Base-by-base conservation (phyloP, 1,284 basidiomycete species). In the Ceratobasidium theobromae region DNA sequence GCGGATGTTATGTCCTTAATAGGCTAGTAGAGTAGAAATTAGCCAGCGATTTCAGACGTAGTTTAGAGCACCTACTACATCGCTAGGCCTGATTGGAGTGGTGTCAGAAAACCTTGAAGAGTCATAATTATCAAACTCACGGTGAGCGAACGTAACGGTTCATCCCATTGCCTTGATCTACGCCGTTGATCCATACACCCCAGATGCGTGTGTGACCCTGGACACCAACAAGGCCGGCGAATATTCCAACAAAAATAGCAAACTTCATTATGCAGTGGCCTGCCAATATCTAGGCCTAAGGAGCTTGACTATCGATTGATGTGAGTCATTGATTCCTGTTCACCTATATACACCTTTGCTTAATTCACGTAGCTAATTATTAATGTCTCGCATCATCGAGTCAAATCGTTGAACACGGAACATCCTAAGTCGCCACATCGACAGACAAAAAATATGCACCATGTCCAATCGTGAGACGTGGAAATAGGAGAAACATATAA, bases 161-260 rank as follows among this genome's bases (percentile, higher is more conserved):
- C 14, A 9, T 6, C 6, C 53, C 53, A 23, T 55, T 21, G 33
- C 53, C 53, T 23, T 55, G 53, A 21, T 55, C 53, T 11, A 55
- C 53, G 23, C 53, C 53, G 27, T 55, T 55, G 32, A 55, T 25
- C 30, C 30, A 55, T 8, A 55, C 33, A 21, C 32, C 53, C 53
- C 30, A 38, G 4, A 43, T 23, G 16, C 8, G 6, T 5, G 53
- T 9, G 25, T 55, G 53, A 4, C 40, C 53, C 11, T 23, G 9
- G 16, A 40, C 53, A n/a, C 27, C 18, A 18, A 23, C 21, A 23
- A 48, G n/a, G 5, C 9, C 43, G 18, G 43, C 18, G 6, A n/a
- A 5, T n/a, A 45, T 11, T 21, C 43, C 43, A 45, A n/a, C 18
- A 21, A 45, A 21, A 14, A 45, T 21, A 45, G 9, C 9, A 21